Base-by-base conservation (phyloP, 163 green algal species). In the Prototheca wickerhamii region DNA sequence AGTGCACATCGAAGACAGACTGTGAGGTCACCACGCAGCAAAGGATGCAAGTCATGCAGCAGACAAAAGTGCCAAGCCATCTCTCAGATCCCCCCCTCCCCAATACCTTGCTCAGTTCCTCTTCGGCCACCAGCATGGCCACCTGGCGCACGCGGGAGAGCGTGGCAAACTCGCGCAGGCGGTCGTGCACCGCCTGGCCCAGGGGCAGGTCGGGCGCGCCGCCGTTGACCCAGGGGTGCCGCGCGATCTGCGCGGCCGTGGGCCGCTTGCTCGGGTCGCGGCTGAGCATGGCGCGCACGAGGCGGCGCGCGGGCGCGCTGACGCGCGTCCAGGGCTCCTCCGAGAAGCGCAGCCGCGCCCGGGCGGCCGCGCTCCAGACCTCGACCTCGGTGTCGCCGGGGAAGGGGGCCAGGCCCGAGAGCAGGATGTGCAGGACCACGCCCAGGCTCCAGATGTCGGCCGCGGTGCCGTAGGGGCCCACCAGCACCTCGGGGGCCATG, bases 381-480 rank as follows among this genome's bases (percentile, higher is more conserved):
- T 75, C 51, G 15, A 56, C 54, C 80, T 98, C 91, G 43, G 67
- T 89, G 40, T 58, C 82, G 0, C 63, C 87, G 54, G 68, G 75
- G 68, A 95, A 94, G 33, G 87, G 87, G 0, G 83, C 64, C 35
- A 57, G 63, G 6, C 89, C 89, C 18, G 67, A 63, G 12, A 96
- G 76, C 80, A 96, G 89, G 60, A 95, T 87, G 79, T 83, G 94
- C 4, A 95, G 28, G 25, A 96, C 65, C 74, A 89, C 96, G 32
- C 91, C 92, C n/a, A 97, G 71, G 1, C 85, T 82, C 92, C 89
- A 98, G 51, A 95, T 61, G 73, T 98, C 92, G 1, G 78, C 70
- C 0, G 86, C 82, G 60, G 76, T 84, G 18, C 53, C 79, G 17
- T 88, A 61, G 33, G 61, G 49, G 23, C 70, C 29, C 67, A 88